Evolutionary conservation across 306 rosid genomes (phyloP).

Genomic region (Datisca glomerata): DNA sequence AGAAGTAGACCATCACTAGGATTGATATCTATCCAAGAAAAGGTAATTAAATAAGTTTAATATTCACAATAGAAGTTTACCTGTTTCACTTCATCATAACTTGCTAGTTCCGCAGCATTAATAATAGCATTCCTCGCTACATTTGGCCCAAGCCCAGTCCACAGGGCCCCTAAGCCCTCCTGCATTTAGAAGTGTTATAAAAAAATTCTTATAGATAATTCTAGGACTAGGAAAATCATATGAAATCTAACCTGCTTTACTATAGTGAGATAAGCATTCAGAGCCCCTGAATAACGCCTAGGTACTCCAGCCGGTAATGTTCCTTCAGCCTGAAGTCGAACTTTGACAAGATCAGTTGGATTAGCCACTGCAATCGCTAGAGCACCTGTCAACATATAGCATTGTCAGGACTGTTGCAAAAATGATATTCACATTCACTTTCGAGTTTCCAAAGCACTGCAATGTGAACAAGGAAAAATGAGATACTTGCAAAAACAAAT

Average conservation of each 20-base stretch:
- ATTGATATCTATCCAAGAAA: too few relatives aligned
- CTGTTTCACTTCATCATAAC: conserved; percentile 93
- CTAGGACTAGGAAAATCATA: not conserved
- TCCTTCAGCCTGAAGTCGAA: conserved; percentile 94
- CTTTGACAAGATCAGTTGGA: conserved; percentile 93
- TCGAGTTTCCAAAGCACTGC: not conserved
- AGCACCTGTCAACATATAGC: conserved; percentile 52
- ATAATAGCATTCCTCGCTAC: conserved; percentile 77
- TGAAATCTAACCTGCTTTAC: conserved; percentile 49
- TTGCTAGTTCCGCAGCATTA: conserved; percentile 97
- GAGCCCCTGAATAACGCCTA: conserved; percentile 79
- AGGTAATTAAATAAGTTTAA: too few relatives aligned
- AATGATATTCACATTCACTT: not conserved
- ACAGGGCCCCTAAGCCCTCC: conserved; percentile 86
- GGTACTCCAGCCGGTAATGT: conserved; percentile 72
- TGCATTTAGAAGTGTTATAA: conserved; percentile 13
- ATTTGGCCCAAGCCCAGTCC: conserved; percentile 98
- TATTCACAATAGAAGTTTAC: conserved; percentile 34
- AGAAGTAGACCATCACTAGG: conserved; percentile 34
- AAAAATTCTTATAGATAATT: conserved; percentile 2
- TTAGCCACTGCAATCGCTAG: conserved; percentile 74
- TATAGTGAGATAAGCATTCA: conserved; percentile 76
- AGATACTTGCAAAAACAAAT: not conserved
- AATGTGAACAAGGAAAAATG: not conserved
- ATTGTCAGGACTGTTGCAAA: too few relatives aligned